Evolutionary conservation across 495 filamentous ascomycete genomes (phyloP).

Genomic region (Penicillium parvum): DNA sequence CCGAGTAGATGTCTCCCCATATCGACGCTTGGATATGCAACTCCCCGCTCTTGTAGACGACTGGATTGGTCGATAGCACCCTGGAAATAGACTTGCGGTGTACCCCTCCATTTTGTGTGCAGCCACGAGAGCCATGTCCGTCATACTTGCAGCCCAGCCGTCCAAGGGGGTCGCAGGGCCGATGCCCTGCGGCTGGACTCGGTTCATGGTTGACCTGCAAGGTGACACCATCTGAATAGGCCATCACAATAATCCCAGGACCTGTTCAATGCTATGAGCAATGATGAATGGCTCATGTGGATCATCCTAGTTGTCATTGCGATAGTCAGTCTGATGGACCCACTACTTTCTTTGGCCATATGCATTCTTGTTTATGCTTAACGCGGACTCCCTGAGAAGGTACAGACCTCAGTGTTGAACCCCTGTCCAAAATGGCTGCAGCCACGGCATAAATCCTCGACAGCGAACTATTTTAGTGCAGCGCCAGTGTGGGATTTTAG

Average conservation of each 20-base stretch:
- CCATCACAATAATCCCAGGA: background rate
- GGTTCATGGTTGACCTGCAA: background rate
- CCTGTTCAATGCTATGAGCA: background rate
- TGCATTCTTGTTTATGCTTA: background rate
- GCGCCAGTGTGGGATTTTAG: constrained; percentile 1
- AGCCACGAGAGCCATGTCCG: background rate
- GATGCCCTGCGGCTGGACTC: background rate
- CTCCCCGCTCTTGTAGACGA: background rate
- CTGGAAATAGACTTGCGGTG: background rate
- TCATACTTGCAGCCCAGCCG: background rate
- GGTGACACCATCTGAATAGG: background rate
- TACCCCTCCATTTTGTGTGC: background rate
- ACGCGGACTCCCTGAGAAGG: background rate
- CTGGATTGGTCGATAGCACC: background rate
- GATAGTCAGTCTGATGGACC: background rate
- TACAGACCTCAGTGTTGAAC: too few relatives aligned
- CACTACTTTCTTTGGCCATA: background rate
- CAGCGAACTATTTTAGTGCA: background rate
- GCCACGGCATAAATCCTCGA: too few relatives aligned
- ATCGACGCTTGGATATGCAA: background rate
- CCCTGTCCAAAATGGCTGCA: too few relatives aligned
- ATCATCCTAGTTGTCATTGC: too few relatives aligned
- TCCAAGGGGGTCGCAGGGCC: background rate
- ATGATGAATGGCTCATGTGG: too few relatives aligned
- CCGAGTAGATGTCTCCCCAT: background rate